Evolutionary conservation across 2,329 filamentous ascomycete genomes (phyloP), one percentile per base, ranked within the genome.

Genomic region (Calycina marina): DNA sequence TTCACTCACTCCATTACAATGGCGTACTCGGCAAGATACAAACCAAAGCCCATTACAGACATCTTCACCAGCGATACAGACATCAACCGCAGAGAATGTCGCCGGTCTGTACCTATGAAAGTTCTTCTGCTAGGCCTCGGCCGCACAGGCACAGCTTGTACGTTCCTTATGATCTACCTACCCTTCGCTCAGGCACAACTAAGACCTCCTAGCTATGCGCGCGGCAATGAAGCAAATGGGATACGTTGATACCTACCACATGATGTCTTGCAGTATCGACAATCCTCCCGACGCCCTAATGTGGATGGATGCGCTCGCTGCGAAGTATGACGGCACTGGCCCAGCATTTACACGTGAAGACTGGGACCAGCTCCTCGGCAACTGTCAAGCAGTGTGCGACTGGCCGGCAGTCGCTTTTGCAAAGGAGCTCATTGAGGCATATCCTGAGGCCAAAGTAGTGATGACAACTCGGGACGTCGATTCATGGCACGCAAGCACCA

Each of bases 381-480:
- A 75, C 52, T 72, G 70, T 49, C 70, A 69, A 56, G 73, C 73
- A 26, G 71, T 80, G 12, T 77, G 71, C 53, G 76, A 80, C 59
- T 76, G 69, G 68, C 75, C 75, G 6, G 68, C 71, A 14, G 68
- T 72, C 27, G 69, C 70, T 26, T 82, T 82, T 46, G 70, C 71
- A 32, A 67, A 73, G 52, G 76, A 81, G 52, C 61, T 82, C 39
- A 75, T 80, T 40, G 69, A 75, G 47, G 72, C 73, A 11, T 82
- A 81, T 50, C 77, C 77, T 2, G 71, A 80, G 34, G 77, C 77
- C 36, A 81, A 81, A 55, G 69, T 81, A 33, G 65, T 83, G 30
- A 59, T 82, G 40, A 77, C 72, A 10, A 74, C 66, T 36, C 67
- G 75, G 28, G 71, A 78, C 36, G 69, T 78, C 22, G 62, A 79